Evolutionary conservation across 805 yeast species (phyloP).

Genomic region (Yarrowia sp.): DNA sequence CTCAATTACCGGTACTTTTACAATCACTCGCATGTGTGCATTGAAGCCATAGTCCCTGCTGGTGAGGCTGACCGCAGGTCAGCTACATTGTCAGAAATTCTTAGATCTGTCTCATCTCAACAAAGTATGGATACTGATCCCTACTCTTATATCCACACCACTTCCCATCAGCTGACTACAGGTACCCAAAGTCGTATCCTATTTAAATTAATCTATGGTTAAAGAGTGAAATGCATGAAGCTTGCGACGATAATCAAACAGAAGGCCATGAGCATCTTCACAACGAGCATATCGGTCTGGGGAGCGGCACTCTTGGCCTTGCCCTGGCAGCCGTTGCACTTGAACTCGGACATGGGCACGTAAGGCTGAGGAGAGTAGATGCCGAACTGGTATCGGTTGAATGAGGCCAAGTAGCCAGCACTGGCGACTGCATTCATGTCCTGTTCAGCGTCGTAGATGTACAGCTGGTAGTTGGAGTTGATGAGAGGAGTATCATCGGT

Average conservation of each 20-base stretch:
- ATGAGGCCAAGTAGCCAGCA: slow-evolving; percentile 51
- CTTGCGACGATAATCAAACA: slow-evolving; percentile 23
- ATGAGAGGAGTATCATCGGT: slow-evolving; percentile 42
- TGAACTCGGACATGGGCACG: slow-evolving; percentile 42
- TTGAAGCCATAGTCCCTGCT: too few relatives aligned
- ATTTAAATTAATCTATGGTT: slow-evolving; percentile 14
- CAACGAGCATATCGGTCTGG: slow-evolving; percentile 13
- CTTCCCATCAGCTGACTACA: too few relatives aligned
- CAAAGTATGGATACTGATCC: too few relatives aligned
- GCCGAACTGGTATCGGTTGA: slow-evolving; percentile 48
- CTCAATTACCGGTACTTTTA: too few relatives aligned
- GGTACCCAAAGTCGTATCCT: too few relatives aligned
- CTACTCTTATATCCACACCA: too few relatives aligned
- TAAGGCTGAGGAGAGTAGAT: slow-evolving; percentile 52
- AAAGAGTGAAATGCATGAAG: slow-evolving; percentile 26
- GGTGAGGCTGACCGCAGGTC: too few relatives aligned
- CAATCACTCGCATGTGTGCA: too few relatives aligned
- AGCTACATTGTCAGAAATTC: too few relatives aligned
- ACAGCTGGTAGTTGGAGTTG: slow-evolving; percentile 51
- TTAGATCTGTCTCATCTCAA: too few relatives aligned
- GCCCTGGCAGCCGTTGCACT: slow-evolving; percentile 31
- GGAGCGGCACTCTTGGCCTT: slow-evolving; percentile 35
- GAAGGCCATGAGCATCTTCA: slow-evolving; percentile 34
- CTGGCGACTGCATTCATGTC: slow-evolving; percentile 46
- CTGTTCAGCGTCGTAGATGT: slow-evolving; percentile 50